phyloP scores from a whole-genome alignment of 1,284 basidiomycete species.

The Irpex sp. region DNA sequence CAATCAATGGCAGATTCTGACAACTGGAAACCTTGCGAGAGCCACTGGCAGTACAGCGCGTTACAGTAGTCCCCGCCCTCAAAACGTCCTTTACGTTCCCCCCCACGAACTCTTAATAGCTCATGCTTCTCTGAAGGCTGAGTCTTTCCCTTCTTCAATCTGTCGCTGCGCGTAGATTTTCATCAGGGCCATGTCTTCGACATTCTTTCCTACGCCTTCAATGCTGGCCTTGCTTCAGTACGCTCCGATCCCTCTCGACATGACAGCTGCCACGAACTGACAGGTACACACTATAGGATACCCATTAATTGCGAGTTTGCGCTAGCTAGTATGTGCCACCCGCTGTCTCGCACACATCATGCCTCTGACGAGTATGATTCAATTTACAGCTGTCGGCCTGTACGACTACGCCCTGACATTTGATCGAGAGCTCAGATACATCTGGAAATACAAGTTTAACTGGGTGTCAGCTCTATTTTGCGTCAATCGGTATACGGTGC shows the following conservation, averaged over 20 bases:
- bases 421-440: not conserved
- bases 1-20: not conserved
- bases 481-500: not conserved
- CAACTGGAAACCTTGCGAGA: not conserved
- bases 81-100: not conserved
- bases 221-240: not conserved
- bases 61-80: not conserved
- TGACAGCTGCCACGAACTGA: not conserved
- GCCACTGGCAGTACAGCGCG: not conserved
- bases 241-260: not conserved
- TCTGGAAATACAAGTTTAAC: not conserved
- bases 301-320: slow-evolving; percentile 1
- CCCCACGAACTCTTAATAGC: too few species aligned
- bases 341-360: not conserved
- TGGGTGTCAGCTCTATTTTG: not conserved
- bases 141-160: too few species aligned
- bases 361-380: not conserved
- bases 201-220: not conserved
- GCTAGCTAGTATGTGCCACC: not conserved
- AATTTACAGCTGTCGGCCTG: not conserved
- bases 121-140: too few species aligned
- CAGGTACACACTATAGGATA: not conserved
- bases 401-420: not conserved
- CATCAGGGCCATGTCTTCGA: not conserved
- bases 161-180: not conserved